phyloP scores from a whole-genome alignment of 2,329 filamentous ascomycete species.

The Leptosphaerulina australis region DNA sequence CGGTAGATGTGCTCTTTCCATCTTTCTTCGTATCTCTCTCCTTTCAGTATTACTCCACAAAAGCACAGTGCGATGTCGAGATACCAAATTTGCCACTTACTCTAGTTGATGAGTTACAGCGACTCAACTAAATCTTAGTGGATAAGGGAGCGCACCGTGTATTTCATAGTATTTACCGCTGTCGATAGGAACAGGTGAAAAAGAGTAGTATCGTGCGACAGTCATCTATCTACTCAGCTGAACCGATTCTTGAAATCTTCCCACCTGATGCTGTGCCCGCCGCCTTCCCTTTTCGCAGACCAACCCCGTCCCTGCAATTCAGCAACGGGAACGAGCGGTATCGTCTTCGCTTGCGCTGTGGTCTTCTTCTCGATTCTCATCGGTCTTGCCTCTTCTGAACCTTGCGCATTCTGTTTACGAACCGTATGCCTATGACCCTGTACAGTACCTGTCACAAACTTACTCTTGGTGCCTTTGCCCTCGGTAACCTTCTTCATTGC shows the following conservation, averaged over 20 bases:
- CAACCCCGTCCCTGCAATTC: constrained; percentile 3
- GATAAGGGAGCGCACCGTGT: too few relatives aligned
- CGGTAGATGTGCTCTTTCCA: too few relatives aligned
- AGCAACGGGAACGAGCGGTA: not conserved
- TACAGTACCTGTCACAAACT: not conserved
- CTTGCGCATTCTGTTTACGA: not conserved
- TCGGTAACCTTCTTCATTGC: not conserved
- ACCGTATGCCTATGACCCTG: not conserved
- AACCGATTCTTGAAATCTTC: not conserved
- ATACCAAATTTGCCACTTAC: too few relatives aligned
- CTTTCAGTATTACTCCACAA: too few relatives aligned
- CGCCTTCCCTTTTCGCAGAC: not conserved
- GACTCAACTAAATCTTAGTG: too few relatives aligned
- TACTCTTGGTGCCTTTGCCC: not conserved
- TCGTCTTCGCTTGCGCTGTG: not conserved
- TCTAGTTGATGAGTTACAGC: too few relatives aligned
- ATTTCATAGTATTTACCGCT: too few relatives aligned
- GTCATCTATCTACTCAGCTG: not conserved
- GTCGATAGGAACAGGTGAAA: too few relatives aligned
- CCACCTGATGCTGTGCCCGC: constrained; percentile 12
- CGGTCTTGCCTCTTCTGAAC: too few relatives aligned
- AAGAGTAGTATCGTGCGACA: not conserved
- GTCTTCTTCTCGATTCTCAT: not conserved
- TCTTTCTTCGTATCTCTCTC: too few relatives aligned
- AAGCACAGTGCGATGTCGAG: too few relatives aligned